Evolutionary conservation across 768 basidiomycete species (phyloP).

Genomic region (Pulveroboletus sp.): DNA sequence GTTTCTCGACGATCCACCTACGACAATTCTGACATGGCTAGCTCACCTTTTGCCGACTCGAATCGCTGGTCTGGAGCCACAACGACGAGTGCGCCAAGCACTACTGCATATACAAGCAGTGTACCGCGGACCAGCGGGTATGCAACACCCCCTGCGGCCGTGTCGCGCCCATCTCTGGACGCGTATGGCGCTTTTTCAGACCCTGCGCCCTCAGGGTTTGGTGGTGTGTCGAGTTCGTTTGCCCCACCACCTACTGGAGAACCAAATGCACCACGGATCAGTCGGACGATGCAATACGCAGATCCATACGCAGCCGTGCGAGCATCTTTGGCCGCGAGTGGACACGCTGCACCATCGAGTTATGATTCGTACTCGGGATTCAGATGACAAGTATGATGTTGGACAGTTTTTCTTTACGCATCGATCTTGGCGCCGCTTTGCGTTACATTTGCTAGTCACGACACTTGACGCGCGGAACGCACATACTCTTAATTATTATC

Average conservation of each 20-base stretch:
- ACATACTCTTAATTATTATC: constrained; percentile 6
- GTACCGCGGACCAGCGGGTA: constrained; percentile 24
- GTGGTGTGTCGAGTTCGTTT: constrained; percentile 35
- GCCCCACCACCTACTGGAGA: constrained; percentile 33
- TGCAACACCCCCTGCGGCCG: constrained; percentile 31
- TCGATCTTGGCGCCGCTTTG: constrained; percentile 8
- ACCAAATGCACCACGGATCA: constrained; percentile 50
- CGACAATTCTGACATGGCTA: constrained; percentile 19
- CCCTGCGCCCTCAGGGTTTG: constrained; percentile 77
- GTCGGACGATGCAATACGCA: constrained; percentile 92
- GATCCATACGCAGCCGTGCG: constrained; percentile 85
- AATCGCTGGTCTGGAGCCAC: constrained; percentile 45
- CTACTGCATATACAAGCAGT: constrained; percentile 23
- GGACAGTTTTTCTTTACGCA: constrained; percentile 11
- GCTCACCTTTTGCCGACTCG: constrained; percentile 51
- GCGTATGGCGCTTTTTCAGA: constrained; percentile 91
- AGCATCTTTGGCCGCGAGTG: constrained; percentile 44
- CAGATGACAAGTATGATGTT: constrained; percentile 30
- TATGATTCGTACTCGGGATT: constrained; percentile 57
- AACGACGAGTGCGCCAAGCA: constrained; percentile 24
- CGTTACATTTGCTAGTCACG: constrained; percentile 7
- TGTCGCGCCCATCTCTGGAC: constrained; percentile 71
- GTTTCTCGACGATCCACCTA: constrained; percentile 25
- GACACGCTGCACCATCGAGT: constrained; percentile 41
- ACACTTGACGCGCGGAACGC: constrained; percentile 2